Percentiles rank a stretch among this genome's conserved stretches.
Evolutionary conservation across 805 yeast genomes (phyloP).

Genomic region (Sugiyamaella smithiae): DNA sequence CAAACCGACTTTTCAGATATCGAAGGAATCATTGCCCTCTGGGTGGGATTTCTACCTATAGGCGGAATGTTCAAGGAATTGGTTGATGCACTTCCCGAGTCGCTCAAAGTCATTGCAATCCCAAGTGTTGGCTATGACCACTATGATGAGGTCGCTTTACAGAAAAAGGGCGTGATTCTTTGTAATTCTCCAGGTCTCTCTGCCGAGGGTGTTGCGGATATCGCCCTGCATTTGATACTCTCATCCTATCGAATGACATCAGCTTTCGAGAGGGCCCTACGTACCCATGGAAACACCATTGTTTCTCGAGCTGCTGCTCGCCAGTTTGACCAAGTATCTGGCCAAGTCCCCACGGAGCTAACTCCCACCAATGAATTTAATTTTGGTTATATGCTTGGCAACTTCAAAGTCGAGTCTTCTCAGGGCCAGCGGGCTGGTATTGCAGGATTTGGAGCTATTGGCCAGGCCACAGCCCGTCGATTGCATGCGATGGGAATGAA

Average conservation of each 20-base stretch:
- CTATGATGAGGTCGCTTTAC: conserved; percentile 45
- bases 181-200: conserved; percentile 54
- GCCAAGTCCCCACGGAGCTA: not conserved
- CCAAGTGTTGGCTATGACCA: conserved; percentile 64
- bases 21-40: conserved; percentile 54
- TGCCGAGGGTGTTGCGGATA: conserved; percentile 69
- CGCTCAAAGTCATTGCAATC: conserved; percentile 48
- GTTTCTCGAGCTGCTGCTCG: conserved; percentile 39
- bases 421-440: conserved; percentile 58
- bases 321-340: conserved; percentile 17
- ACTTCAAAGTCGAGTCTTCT: conserved; percentile 50
- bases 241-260: conserved; percentile 58
- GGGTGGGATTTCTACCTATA: conserved; percentile 43
- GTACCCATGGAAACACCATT: conserved; percentile 44
- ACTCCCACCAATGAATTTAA: not conserved
- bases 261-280: conserved; percentile 44
- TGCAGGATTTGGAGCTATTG: conserved; percentile 76
- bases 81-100: conserved; percentile 45
- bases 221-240: conserved; percentile 57
- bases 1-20: conserved; percentile 40
- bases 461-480: conserved; percentile 58
- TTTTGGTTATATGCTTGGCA: conserved; percentile 39
- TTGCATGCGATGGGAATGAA: conserved; percentile 61
- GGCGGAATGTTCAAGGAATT: conserved; percentile 30
- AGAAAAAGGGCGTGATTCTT: conserved; percentile 46